Conservation (phyloP, 176 grass and related monocot species). For the Luzula sylvatica region DNA sequence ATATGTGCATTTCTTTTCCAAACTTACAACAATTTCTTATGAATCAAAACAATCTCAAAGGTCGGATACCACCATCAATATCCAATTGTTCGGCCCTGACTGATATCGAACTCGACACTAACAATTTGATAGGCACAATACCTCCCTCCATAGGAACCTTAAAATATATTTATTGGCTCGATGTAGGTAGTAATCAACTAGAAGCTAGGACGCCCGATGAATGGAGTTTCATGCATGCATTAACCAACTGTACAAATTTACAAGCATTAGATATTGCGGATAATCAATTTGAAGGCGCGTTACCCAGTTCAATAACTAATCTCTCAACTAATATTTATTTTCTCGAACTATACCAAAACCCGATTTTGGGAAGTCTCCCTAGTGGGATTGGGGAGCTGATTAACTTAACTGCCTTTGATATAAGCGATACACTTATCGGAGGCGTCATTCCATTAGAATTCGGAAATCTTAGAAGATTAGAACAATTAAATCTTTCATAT, state of each 20-base stretch:
- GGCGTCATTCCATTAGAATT: slow-evolving; percentile 21
- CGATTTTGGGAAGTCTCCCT: slow-evolving; percentile 22
- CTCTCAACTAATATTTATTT: background rate
- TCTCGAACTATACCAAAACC: background rate
- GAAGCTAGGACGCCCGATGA: slow-evolving; percentile 12
- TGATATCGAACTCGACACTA: background rate
- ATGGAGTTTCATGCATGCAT: slow-evolving; percentile 18
- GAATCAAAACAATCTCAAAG: background rate
- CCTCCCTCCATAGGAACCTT: slow-evolving; percentile 5
- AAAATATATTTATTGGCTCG: background rate
- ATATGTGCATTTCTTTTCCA: slow-evolving; percentile 10
- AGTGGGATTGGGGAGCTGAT: background rate
- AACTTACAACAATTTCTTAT: too few relatives aligned
- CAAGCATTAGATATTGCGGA: background rate
- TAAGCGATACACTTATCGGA: background rate
- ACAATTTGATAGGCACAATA: slow-evolving; percentile 10
- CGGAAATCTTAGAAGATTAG: slow-evolving; percentile 6
- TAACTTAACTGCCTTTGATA: background rate
- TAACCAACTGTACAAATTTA: slow-evolving; percentile 19
- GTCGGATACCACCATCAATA: slow-evolving; percentile 9
- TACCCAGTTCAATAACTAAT: slow-evolving; percentile 21
- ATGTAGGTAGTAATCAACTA: background rate
- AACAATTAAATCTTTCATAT: background rate
- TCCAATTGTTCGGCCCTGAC: slow-evolving; percentile 14
- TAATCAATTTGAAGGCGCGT: slow-evolving; percentile 13